These are phyloP conservation scores for Delphinella strobiligena DNA, from an alignment of 2,329 filamentous ascomycete species.

Conservation along the genomic window DNA sequence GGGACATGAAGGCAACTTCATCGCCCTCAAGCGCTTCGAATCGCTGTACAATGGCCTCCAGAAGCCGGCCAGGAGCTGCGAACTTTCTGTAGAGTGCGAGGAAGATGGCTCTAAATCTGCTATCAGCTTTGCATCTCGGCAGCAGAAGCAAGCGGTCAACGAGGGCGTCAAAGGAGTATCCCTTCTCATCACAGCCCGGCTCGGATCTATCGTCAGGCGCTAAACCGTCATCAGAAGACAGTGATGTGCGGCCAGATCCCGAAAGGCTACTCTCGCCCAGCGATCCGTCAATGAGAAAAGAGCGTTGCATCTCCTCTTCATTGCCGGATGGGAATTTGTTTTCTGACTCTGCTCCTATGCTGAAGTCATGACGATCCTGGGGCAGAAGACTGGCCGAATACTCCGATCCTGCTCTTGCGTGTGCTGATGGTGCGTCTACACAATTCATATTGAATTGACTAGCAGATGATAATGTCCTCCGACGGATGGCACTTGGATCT, in stretches of 20 bases:
- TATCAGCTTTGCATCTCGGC: conserved; percentile 74
- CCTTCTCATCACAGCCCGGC: conserved; percentile 43
- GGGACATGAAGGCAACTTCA: conserved; percentile 57
- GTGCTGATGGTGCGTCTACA: conserved; percentile 20
- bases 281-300: conserved; percentile 58
- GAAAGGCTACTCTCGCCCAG: conserved; percentile 39
- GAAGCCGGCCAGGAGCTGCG: conserved; percentile 64
- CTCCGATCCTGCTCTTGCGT: conserved; percentile 37
- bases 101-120: conserved; percentile 80
- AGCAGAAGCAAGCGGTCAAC: conserved; percentile 78
- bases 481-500: conserved; percentile 5
- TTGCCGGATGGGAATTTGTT: conserved; percentile 11
- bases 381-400: conserved; percentile 25
- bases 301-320: conserved; percentile 36
- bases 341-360: conserved; percentile 21
- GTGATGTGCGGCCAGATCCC: conserved; percentile 54
- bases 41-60: conserved; percentile 64
- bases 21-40: conserved; percentile 61
- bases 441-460: neutral
- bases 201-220: conserved; percentile 10
- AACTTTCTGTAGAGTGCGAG: conserved; percentile 92
- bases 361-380: conserved; percentile 21
- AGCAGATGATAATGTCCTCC: conserved; percentile 6
- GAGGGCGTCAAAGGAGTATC: conserved; percentile 40
- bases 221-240: conserved; percentile 46